These are phyloP conservation scores for Colletotrichum sp. DNA, from an alignment of 2,329 filamentous ascomycete species.

Conservation along the genomic window DNA sequence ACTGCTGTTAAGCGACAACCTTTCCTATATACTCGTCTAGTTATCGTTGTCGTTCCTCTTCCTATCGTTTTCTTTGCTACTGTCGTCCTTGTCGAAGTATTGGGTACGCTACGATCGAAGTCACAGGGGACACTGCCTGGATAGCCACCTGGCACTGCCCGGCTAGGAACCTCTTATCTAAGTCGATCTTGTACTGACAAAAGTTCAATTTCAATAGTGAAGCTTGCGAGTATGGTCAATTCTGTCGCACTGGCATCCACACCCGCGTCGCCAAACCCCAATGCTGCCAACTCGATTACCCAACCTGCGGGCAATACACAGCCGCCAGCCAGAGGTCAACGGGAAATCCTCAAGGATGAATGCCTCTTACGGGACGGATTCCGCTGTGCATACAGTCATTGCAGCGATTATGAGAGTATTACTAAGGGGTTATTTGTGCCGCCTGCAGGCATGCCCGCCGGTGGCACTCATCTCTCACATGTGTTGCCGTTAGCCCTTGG, in stretches of 20 bases:
- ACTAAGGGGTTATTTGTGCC: not conserved
- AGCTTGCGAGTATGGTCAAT: not conserved
- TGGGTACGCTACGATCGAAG: not conserved
- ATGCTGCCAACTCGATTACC: not conserved
- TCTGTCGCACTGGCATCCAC: not conserved
- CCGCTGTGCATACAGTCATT: not conserved
- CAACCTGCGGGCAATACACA: not conserved
- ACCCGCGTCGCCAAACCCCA: not conserved
- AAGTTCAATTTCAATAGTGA: not conserved
- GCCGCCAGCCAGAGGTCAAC: rapidly evolving
- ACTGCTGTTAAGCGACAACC: not conserved
- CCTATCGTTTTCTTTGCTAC: not conserved
- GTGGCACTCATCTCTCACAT: not conserved
- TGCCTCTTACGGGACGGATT: not conserved
- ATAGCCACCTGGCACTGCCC: not conserved
- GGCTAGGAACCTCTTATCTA: not conserved
- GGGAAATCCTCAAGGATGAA: not conserved
- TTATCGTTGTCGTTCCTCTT: not conserved
- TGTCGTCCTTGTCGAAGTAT: not conserved
- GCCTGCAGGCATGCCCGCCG: not conserved
- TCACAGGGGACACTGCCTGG: not conserved
- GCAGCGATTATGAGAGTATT: not conserved
- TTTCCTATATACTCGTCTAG: not conserved
- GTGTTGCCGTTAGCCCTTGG: not conserved
- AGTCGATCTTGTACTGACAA: not conserved